phyloP scores from a whole-genome alignment of 257 asterid species.

The Solanum virginianum region DNA sequence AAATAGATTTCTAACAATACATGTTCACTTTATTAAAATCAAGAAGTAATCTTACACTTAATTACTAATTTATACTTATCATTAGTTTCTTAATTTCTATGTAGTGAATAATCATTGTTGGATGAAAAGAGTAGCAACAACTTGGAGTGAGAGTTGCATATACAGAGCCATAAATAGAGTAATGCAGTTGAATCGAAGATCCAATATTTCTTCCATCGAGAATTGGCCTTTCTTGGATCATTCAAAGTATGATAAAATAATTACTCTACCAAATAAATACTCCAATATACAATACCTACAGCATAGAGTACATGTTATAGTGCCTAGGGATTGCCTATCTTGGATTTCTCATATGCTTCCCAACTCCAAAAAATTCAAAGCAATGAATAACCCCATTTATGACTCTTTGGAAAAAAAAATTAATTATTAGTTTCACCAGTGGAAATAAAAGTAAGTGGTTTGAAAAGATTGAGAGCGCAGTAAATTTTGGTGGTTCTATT shows the following conservation, averaged over 20 bases:
- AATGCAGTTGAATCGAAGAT: neutral
- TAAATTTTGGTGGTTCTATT: neutral
- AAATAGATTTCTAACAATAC: too few species aligned
- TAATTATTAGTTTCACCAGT: neutral
- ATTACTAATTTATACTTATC: too few species aligned
- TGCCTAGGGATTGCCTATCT: slow-evolving; percentile 3
- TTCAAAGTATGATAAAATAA: neutral
- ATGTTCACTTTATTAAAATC: too few species aligned
- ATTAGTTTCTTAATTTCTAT: too few species aligned
- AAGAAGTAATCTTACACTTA: too few species aligned
- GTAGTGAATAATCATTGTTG: too few species aligned
- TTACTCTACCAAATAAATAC: neutral
- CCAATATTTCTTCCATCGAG: neutral
- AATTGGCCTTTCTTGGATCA: neutral
- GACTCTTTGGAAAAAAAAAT: too few species aligned
- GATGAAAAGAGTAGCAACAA: neutral
- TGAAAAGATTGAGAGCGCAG: neutral
- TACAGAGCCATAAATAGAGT: neutral
- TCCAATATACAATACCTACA: neutral
- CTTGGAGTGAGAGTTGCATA: neutral
- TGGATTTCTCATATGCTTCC: neutral
- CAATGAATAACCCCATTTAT: neutral
- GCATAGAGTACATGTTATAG: neutral
- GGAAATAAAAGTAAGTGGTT: neutral
- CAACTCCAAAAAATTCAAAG: neutral